phyloP scores from a whole-genome alignment of 441 rosid genomes.

The Erodium moschatum region DNA sequence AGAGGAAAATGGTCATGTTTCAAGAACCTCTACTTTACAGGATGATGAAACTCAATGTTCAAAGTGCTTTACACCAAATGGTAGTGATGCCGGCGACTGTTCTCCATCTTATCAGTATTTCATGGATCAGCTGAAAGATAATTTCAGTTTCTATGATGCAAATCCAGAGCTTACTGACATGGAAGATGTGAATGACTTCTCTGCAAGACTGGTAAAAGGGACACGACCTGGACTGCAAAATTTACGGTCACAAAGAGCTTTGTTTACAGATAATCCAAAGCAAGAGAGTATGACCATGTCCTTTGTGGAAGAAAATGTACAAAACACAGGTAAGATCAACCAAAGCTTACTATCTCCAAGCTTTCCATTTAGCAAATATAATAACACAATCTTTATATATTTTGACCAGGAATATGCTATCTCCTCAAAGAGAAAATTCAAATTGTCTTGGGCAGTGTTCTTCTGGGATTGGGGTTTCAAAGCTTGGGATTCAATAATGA shows the following conservation, averaged over 20 bases:
- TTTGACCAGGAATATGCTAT: constrained; percentile 38
- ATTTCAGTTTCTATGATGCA: constrained; percentile 21
- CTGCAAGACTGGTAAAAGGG: constrained; percentile 18
- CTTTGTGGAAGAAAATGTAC: constrained; percentile 23
- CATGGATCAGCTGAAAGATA: constrained; percentile 18
- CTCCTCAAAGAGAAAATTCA: constrained; percentile 35
- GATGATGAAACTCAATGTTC: constrained; percentile 17
- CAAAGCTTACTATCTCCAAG: constrained; percentile 13
- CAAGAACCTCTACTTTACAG: constrained; percentile 17
- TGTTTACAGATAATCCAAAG: constrained; percentile 24
- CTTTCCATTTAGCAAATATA: neutral
- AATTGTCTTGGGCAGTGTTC: constrained; percentile 32
- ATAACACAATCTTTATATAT: constrained; percentile 20
- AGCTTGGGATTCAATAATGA: constrained; percentile 50
- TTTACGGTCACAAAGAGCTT: constrained; percentile 31
- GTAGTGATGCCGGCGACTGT: constrained; percentile 15
- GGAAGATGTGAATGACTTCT: constrained; percentile 20
- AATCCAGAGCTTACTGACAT: constrained; percentile 19
- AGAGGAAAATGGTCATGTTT: constrained; percentile 19
- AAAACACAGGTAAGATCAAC: constrained; percentile 35
- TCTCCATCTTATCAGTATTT: constrained; percentile 20
- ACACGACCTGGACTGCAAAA: constrained; percentile 22
- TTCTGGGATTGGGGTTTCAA: constrained; percentile 53
- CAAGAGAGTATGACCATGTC: constrained; percentile 21
- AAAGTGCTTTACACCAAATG: constrained; percentile 7